Evolutionary conservation across 2,329 filamentous ascomycete genomes (phyloP).

Genomic region (Escovopsis weberi): DNA sequence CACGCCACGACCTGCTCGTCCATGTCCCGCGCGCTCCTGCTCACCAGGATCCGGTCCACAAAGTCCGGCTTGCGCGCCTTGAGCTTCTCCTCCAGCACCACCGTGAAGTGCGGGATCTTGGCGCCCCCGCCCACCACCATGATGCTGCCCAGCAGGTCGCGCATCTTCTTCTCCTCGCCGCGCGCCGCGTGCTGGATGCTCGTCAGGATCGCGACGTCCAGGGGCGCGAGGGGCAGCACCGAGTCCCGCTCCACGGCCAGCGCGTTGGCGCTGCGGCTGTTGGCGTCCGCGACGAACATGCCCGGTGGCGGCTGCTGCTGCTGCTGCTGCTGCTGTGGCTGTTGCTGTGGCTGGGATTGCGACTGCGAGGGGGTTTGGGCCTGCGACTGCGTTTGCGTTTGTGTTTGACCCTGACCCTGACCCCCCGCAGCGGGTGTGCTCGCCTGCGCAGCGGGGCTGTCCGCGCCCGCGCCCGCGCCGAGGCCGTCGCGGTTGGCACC

Average conservation of each 20-base stretch:
- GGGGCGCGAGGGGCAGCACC: slow-evolving; percentile 65
- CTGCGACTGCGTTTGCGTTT: no score
- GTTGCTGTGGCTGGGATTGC: no score
- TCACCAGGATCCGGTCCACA: slow-evolving; percentile 45
- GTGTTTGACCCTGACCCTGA: no score
- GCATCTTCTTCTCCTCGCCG: slow-evolving; percentile 82
- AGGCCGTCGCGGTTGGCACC: slow-evolving; percentile 28
- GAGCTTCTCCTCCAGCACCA: slow-evolving; percentile 71
- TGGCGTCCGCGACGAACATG: slow-evolving; percentile 32
- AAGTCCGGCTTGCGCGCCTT: slow-evolving; percentile 50
- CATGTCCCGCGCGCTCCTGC: slow-evolving; percentile 71
- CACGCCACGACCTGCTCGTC: slow-evolving; percentile 95
- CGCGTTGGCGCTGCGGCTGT: slow-evolving; percentile 33
- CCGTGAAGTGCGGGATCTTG: slow-evolving; percentile 65
- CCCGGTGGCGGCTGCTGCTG: slow-evolving; percentile 26
- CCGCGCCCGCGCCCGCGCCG: slow-evolving; percentile 20
- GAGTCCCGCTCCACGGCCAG: slow-evolving; percentile 60
- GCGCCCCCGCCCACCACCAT: slow-evolving; percentile 82
- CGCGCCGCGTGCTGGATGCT: slow-evolving; percentile 78
- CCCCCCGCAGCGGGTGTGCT: slow-evolving; percentile 25
- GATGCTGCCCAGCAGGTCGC: slow-evolving; percentile 78
- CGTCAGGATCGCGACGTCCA: slow-evolving; percentile 81
- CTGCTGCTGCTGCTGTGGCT: slow-evolving; percentile 12
- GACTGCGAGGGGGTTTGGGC: no score
- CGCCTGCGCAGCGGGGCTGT: slow-evolving; percentile 38